A percentile compares a stretch with the other conserved stretches of the same genome.
These are phyloP conservation scores for Elsinoe arachidis DNA, from an alignment of 2,329 filamentous ascomycete species.

Conservation along the genomic window DNA sequence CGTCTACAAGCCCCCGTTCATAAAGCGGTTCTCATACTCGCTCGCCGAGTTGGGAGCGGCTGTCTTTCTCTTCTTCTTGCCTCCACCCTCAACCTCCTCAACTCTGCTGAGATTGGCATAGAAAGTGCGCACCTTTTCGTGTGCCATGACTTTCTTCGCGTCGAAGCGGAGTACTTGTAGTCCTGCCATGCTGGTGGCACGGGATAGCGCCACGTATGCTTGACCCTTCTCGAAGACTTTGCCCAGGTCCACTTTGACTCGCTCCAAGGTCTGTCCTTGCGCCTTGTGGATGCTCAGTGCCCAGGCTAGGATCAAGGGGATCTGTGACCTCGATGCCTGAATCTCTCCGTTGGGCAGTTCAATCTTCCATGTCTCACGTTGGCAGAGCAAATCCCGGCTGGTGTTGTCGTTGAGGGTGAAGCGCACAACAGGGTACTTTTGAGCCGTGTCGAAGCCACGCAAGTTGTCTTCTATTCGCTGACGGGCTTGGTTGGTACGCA, in stretches of 20 bases:
- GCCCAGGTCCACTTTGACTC: conserved; percentile 88
- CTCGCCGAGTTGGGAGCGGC: conserved; percentile 19
- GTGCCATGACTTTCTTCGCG: conserved; percentile 85
- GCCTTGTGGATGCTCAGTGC: conserved; percentile 97
- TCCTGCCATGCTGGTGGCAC: conserved; percentile 78
- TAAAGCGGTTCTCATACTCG: conserved; percentile 26
- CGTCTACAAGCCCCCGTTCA: conserved; percentile 17
- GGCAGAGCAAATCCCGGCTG: conserved; percentile 66
- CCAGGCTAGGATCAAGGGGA: conserved; percentile 89
- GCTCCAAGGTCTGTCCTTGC: conserved; percentile 85
- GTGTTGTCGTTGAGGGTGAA: conserved; percentile 75
- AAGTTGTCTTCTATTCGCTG: conserved; percentile 48
- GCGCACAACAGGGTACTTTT: conserved; percentile 71
- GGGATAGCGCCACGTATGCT: conserved; percentile 90
- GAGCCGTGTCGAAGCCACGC: conserved; percentile 38
- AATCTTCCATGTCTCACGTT: conserved; percentile 89
- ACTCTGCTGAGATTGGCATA: conserved; percentile 74
- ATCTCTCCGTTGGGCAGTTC: conserved; percentile 93
- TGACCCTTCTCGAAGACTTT: conserved; percentile 95
- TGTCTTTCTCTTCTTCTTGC: conserved; percentile 25
- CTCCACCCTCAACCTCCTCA: conserved; percentile 35
- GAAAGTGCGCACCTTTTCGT: conserved; percentile 75
- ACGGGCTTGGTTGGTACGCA: conserved; percentile 9
- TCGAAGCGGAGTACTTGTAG: conserved; percentile 85
- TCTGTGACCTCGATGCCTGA: conserved; percentile 68